Evolutionary conservation across 257 asterid genomes (phyloP).

Genomic region (Solanum sejunctum): DNA sequence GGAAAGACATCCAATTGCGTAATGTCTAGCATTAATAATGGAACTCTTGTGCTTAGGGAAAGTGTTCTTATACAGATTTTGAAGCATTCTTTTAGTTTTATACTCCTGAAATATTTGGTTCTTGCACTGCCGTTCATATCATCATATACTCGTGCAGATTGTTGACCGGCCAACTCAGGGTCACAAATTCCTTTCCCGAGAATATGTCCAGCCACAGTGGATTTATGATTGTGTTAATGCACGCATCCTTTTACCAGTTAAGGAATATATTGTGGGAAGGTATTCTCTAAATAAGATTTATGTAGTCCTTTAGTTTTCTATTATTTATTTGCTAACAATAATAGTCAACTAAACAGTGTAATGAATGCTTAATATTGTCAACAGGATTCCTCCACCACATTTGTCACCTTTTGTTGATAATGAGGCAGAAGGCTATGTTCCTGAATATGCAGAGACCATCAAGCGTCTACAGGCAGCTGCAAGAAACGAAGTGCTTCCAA

Average conservation of each 20-base stretch:
- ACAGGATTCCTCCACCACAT: conserved; percentile 96
- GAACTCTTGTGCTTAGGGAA: background rate
- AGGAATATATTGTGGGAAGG: conserved; percentile 72
- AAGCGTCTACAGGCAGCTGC: conserved; percentile 80
- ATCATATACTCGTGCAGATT: conserved; percentile 38
- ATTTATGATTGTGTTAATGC: conserved; percentile 84
- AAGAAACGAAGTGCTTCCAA: conserved; percentile 73
- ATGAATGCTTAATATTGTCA: background rate
- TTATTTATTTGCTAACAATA: background rate
- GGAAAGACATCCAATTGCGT: background rate
- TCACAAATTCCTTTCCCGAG: conserved; percentile 74
- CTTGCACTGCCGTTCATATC: background rate
- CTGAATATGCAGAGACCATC: conserved; percentile 92
- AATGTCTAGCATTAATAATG: background rate
- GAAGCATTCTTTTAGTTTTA: background rate
- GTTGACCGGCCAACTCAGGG: conserved; percentile 87
- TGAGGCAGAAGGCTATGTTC: conserved; percentile 94
- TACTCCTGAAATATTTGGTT: background rate
- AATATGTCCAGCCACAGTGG: conserved; percentile 96
- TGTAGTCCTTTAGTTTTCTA: background rate
- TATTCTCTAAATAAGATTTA: conserved; percentile 6
- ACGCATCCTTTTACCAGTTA: conserved; percentile 71
- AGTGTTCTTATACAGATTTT: background rate
- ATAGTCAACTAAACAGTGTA: background rate
- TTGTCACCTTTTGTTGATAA: conserved; percentile 96